Evolutionary conservation across 1,139 yeast species (phyloP), one percentile per base, ranked within the genome.

Genomic region (Taphrina deformans): DNA sequence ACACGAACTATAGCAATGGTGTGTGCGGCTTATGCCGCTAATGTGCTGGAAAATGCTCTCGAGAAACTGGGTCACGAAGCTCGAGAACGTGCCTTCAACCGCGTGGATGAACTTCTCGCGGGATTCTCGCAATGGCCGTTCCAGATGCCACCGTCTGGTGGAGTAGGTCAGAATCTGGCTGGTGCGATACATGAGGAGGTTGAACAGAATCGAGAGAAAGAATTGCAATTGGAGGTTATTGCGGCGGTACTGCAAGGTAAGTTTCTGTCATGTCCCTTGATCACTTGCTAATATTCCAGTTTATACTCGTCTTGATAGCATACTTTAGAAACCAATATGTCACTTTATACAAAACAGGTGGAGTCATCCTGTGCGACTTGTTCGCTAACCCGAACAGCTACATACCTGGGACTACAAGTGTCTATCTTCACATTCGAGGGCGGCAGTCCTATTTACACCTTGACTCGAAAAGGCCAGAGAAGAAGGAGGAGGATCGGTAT

Each of bases 11-110:
- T 93, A 60, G 83, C 96, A 18, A 82, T 95, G 71, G 89, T 91
- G 26, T 86, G 93, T 72, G 96, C 96, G 18, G 85, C 97, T 14
- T 90, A 89, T 74, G 97, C 98, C 50, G 99, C 97, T 53, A 93
- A 91, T 73, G 99, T 93, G 18, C 82, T 93, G 72, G 99, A 93
- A 74, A 95, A 93, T 73, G 96, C 91, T 5, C 80, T 92, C 67
- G 81, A 87, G 60, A 82, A 87, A 41, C 80, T 92, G 70, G 88
- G 87, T 71, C 91, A 90, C 75, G 97, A 91, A 71, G 89, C 87
- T 70, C 85, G 98, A 72, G 99, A 95, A 75, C 87, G 87, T 71
- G 98, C 98, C 0, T 89, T 92, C 75, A 85, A 90, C 3, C 83
- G 97, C 72, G 96, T 97, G 10, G 98, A 93, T 74, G 98, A 93